Evolutionary conservation across 257 asterid genomes (phyloP), one percentile per base, ranked within the genome.

Genomic region (Agastache rugosa): DNA sequence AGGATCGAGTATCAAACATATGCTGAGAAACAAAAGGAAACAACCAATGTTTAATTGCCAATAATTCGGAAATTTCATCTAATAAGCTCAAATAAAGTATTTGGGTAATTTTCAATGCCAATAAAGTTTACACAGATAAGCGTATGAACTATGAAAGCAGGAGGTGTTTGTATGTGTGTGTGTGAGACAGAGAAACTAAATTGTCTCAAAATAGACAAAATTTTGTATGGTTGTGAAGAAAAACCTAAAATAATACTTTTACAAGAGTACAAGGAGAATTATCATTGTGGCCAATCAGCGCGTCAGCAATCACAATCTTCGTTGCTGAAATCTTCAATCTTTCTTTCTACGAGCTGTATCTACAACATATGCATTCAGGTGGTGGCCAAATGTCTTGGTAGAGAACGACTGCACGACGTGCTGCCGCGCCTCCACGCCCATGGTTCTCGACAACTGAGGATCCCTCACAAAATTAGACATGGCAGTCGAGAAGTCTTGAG

Each of bases 401-500:
- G 99, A 94, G 78, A 94, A 94, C 1, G 90, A 80, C 69, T 84
- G 75, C 51, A 79, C 60, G 1, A 94, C 95, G 37, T 92, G 99
- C 63, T 78, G 66, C 56, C 84, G 89, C 2, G 97, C 97, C 59
- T 89, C 87, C 64, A 19, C 37, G 42, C 99, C 99, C 97, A 94
- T 88, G 66, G 76, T 85, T 82, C 48, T 82, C 0, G 99, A 83
- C 85, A 84, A 41, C 56, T 75, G 77, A 72, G 96, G 93, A 81
- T 92, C 90, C 55, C 75, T 63, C 61, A 87, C 37, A 65, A 89
- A 87, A 35, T 89, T 89, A 25, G 89, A 86, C 99, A 94, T 94
- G 60, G 97, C 96, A 75, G n/a, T 50, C 3, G 92, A 86, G 81
- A 94, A 94, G 48, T 86, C 96, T 50, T 35, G 71, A 1, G 97